These are phyloP conservation scores for Ophiosphaerella korrae DNA, from an alignment of 2,329 filamentous ascomycete species.

Conservation along the genomic window DNA sequence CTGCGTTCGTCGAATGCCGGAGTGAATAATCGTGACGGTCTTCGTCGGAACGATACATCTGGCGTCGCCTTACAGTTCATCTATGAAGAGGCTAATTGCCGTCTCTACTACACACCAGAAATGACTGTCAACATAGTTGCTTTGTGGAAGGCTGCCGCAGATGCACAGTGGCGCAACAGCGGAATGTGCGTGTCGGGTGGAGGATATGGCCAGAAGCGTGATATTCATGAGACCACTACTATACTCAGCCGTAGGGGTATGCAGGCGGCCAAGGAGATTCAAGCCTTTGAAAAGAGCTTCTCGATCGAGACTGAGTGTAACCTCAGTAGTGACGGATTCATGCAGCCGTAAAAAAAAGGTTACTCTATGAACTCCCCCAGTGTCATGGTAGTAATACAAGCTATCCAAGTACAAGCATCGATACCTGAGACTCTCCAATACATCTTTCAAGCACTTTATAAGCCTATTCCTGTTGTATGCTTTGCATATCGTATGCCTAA, in stretches of 20 bases:
- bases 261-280: slow-evolving; percentile 20
- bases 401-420: too few relatives aligned
- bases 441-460: too few relatives aligned
- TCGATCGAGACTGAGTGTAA: slow-evolving; percentile 35
- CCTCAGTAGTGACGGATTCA: slow-evolving; percentile 39
- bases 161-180: slow-evolving; percentile 40
- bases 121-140: slow-evolving; percentile 48
- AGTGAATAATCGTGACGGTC: slow-evolving; percentile 45
- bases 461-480: too few relatives aligned
- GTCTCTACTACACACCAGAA: slow-evolving; percentile 48
- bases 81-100: slow-evolving; percentile 48
- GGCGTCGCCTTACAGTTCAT: slow-evolving; percentile 46
- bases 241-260: slow-evolving; percentile 28
- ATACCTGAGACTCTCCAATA: too few relatives aligned
- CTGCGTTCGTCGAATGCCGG: slow-evolving; percentile 19
- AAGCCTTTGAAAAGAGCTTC: slow-evolving; percentile 35
- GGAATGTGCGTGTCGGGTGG: slow-evolving; percentile 38
- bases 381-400: too few relatives aligned
- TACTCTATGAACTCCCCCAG: too few relatives aligned
- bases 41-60: slow-evolving; percentile 36
- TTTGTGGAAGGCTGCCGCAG: slow-evolving; percentile 47
- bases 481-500: too few relatives aligned
- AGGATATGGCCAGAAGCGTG: slow-evolving; percentile 28
- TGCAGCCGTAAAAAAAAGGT: slow-evolving; percentile 33
- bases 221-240: slow-evolving; percentile 25